These are phyloP conservation scores for Boletus reticuloceps DNA, from an alignment of 768 basidiomycete genomes.

Conservation along the genomic window DNA sequence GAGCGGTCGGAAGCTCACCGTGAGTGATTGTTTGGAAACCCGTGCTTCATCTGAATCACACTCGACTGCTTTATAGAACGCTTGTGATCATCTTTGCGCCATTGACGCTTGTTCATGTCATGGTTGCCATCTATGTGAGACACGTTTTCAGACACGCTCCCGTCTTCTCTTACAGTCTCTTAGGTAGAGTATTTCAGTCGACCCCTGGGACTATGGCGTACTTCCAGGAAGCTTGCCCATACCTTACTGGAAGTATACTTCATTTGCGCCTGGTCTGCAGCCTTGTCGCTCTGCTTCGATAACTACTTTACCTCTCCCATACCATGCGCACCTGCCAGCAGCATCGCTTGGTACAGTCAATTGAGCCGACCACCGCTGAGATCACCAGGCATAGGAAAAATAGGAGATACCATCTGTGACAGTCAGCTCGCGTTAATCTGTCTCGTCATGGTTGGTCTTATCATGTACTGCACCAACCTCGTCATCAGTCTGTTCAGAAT, in stretches of 20 bases:
- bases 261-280: constrained; percentile 92
- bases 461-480: constrained; percentile 82
- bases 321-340: constrained; percentile 62
- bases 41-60: background rate
- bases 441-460: constrained; percentile 71
- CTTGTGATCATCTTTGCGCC: constrained; percentile 86
- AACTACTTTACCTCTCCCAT: constrained; percentile 88
- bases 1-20: constrained; percentile 82
- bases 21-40: constrained; percentile 34
- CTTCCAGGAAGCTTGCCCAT: constrained; percentile 81
- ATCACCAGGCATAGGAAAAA: constrained; percentile 34
- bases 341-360: constrained; percentile 72
- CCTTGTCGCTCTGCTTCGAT: constrained; percentile 85
- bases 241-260: constrained; percentile 87
- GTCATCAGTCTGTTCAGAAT: constrained; percentile 83
- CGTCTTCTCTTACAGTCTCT: constrained; percentile 15
- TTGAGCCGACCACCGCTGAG: constrained; percentile 44
- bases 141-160: constrained; percentile 11
- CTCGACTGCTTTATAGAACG: constrained; percentile 42
- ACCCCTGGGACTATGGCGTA: constrained; percentile 89
- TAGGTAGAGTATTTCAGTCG: constrained; percentile 92
- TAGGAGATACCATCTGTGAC: constrained; percentile 65
- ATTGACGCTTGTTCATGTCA: constrained; percentile 79
- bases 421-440: constrained; percentile 75
- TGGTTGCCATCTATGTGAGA: constrained; percentile 80